A percentile compares a stretch with the other conserved stretches of the same genome.
Evolutionary conservation across 768 basidiomycete species (phyloP).

Genomic region (Tulasnella sp.): DNA sequence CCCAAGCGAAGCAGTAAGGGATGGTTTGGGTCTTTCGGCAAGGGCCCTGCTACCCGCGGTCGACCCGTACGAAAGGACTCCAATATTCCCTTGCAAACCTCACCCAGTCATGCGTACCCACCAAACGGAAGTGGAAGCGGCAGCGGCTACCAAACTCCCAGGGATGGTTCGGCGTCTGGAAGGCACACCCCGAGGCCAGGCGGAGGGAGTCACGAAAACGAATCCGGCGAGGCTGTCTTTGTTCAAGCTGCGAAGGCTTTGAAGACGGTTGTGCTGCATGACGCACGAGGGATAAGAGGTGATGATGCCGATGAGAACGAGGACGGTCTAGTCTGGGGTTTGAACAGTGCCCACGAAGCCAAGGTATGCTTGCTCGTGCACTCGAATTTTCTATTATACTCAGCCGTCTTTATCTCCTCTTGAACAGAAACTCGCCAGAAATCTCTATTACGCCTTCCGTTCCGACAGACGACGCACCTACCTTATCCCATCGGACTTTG

Average conservation of each 20-base stretch:
- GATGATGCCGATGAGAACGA: constrained; percentile 30
- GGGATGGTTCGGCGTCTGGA: background rate
- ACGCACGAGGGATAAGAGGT: constrained; percentile 57
- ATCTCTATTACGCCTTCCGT: constrained; percentile 50
- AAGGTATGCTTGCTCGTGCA: constrained; percentile 34
- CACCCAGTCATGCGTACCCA: constrained; percentile 7
- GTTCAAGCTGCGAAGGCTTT: constrained; percentile 46
- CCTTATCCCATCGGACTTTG: constrained; percentile 56
- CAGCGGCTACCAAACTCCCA: background rate
- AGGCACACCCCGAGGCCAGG: background rate
- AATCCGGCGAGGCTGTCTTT: background rate
- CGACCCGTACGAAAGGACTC: constrained; percentile 1
- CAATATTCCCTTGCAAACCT: background rate
- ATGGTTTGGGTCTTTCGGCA: background rate
- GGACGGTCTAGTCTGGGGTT: constrained; percentile 24
- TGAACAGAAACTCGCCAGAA: constrained; percentile 48
- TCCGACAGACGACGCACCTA: constrained; percentile 39
- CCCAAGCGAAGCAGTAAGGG: background rate
- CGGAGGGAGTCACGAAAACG: background rate
- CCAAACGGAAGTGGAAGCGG: background rate
- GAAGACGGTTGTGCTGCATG: constrained; percentile 59
- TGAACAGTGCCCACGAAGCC: constrained; percentile 46
- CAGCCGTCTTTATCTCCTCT: background rate
- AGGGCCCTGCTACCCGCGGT: background rate
- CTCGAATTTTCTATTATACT: background rate